Evolutionary conservation across 805 yeast species (phyloP), one percentile per base, ranked within the genome.

Genomic region (Tetrapisispora taiwanensis): DNA sequence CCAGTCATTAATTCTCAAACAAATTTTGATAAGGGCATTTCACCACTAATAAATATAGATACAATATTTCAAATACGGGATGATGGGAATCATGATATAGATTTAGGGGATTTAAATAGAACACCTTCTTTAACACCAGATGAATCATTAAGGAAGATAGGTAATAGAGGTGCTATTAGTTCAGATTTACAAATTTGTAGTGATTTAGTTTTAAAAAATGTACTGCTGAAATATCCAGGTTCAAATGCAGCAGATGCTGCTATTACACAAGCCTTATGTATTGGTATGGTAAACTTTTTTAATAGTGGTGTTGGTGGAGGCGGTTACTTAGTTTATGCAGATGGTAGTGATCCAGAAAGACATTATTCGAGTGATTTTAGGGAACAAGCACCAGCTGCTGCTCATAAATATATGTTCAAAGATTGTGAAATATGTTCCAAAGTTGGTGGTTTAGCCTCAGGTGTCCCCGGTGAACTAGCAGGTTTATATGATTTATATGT

Each of bases 231-330:
- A 40, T 54, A 46, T 30, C 63, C 63, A 15, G 60, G 56, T 7
- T 94, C 96, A 0, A 81, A 78, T 54, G 96, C 97, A 1, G 96
- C 95, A 0, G 98, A 90, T 60, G 95, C 96, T 0, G 85, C 95
- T 0, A 81, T 90, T 2, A 82, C 95, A 0, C 84, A 85, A 12
- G 86, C 95, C 0, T 69, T 90, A 26, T 90, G 98, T 58, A 78
- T 90, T 28, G 97, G 97, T 2, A 72, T 84, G 43, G 65, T 86
- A 19, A 84, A 85, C 57, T 79, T 87, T 49, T 86, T 82, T 66
- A 81, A 81, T 46, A 81, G 95, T 1, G 95, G 97, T 0, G 80
- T 90, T 36, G 96, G 97, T 7, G 97, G 97, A 4, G 97, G 98
- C 9, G 86, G 84, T 0, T 87, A 76, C 53, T 81, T 84, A 36